Evolutionary conservation across 1,139 yeast species (phyloP), one percentile per base, ranked within the genome.

Genomic region (Sugiyamaella grinbergsii): DNA sequence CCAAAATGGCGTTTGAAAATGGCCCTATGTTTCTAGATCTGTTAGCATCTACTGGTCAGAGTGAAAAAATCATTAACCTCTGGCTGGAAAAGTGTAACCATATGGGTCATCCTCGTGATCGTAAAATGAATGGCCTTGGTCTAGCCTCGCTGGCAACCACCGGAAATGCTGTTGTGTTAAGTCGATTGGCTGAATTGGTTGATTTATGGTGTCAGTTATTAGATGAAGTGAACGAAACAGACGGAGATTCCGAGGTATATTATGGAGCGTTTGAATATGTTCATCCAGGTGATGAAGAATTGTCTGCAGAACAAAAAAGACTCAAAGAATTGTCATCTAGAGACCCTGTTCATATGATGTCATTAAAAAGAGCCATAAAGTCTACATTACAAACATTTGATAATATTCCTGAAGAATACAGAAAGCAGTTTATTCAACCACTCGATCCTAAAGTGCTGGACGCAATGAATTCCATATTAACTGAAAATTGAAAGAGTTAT

Each of bases 211-310:
- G 85, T 8, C 77, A 77, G 50, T 74, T 85, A 54, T 65, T 86
- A 48, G 96, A 89, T 60, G 96, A 89, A 62, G 75, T 85, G 10
- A 56, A 56, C 15, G 81, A 83, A 51, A 95, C 87, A 59, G 67
- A 73, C 5, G 71, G 72, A 4, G 69, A 66, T 37, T 59, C 68
- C 7, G 61, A 62, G 15, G 54, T 59, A 2, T 67, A 66, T 48
- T 61, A 65, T 49, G 49, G 58, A 1, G 47, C 52, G 4, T 64
- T 61, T 20, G 67, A 63, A 40, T 62, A 65, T 20, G 62, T 60
- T 3, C 63, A 61, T n/a, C 57, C 58, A 11, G 49, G 31, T 1
- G 51, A 47, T 13, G 50, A 46, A n/a, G 46, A 40, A 8, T 31
- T 46, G 5, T 42, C 58, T 3, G 54, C 63, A 1, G 62, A 62